Evolutionary conservation across 2,329 filamentous ascomycete genomes (phyloP), one percentile per base, ranked within the genome.

Genomic region (Onygena corvina): DNA sequence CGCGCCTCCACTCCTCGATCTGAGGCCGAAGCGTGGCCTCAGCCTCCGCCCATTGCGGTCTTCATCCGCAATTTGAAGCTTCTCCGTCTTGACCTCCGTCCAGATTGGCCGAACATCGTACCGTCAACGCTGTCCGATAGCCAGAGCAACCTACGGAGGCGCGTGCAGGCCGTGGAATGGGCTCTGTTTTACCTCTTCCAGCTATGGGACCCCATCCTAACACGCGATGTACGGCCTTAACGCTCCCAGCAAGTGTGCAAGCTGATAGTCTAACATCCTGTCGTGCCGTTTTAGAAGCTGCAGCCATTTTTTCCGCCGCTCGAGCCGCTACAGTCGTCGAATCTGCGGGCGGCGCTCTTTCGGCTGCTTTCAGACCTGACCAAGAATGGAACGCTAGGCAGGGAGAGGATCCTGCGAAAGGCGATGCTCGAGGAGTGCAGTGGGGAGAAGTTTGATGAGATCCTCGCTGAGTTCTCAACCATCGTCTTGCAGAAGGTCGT

Each of bases 391-490:
- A 72, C 83, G 0, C 72, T 96, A 6, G 86, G 87, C 2, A 76
- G 86, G 46, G 88, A 94, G 60, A 77, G 78, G 0, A 77, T 93
- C 0, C 69, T 96, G 27, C 80, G 92, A 47, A 95, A 94, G 70
- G 94, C 87, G 0, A 94, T 95, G 86, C 72, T 98, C 47, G 92
- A 98, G 62, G 90, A 98, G 59, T 98, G 92, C 68, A 89, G 84
- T 56, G 90, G 90, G 4, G 88, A 94, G 49, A 82, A 86, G 54
- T 78, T 96, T 49, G 88, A 89, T 62, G 92, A 98, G 61, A 70
- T 94, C 1, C 73, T 96, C 23, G 80, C 86, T 2, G 74, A 80
- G 0, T 93, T 98, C 59, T 95, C 90, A 1, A 85, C 84, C 11
- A 77, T 80, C 0, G 88, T 94, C 0, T 65, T 96, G 53, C 84